A percentile compares a stretch with the other conserved stretches of the same genome.
phyloP scores from a whole-genome alignment of 495 filamentous ascomycete genomes.

The Neurospora sp. region DNA sequence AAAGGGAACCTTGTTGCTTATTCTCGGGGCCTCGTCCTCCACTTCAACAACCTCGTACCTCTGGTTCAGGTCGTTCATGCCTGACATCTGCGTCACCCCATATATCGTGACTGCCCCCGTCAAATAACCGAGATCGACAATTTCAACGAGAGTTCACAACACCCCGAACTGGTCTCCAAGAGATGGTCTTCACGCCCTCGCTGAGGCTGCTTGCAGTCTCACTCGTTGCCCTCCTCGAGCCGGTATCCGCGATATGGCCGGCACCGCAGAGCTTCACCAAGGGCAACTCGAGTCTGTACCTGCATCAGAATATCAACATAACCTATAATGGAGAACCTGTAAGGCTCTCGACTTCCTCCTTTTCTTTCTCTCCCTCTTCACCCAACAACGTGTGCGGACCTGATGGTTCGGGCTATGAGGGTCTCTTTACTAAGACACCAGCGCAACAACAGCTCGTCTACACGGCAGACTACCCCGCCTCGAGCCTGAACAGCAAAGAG shows the following conservation, averaged over 20 bases:
- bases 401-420: not conserved
- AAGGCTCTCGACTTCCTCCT: slow-evolving; percentile 25
- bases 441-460: slow-evolving; percentile 31
- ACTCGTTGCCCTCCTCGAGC: slow-evolving; percentile 22
- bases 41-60: not conserved
- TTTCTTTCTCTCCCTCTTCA: slow-evolving; percentile 5
- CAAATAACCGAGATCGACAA: not conserved
- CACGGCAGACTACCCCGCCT: slow-evolving; percentile 29
- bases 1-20: not conserved
- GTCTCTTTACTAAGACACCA: slow-evolving; percentile 16
- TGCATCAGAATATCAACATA: slow-evolving; percentile 40
- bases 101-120: not conserved
- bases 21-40: not conserved
- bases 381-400: not conserved
- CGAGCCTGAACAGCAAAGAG: slow-evolving; percentile 31
- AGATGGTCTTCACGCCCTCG: not conserved
- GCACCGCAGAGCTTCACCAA: slow-evolving; percentile 40
- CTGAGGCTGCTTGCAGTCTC: slow-evolving; percentile 19
- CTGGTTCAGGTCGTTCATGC: not conserved
- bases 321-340: slow-evolving; percentile 47
- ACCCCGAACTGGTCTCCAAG: not conserved
- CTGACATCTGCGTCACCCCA: not conserved
- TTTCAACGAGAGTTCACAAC: not conserved
- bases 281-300: slow-evolving; percentile 46
- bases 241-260: slow-evolving; percentile 49